These are phyloP conservation scores for Stemphylium lycopersici DNA, from an alignment of 2,329 filamentous ascomycete species.

Conservation along the genomic window DNA sequence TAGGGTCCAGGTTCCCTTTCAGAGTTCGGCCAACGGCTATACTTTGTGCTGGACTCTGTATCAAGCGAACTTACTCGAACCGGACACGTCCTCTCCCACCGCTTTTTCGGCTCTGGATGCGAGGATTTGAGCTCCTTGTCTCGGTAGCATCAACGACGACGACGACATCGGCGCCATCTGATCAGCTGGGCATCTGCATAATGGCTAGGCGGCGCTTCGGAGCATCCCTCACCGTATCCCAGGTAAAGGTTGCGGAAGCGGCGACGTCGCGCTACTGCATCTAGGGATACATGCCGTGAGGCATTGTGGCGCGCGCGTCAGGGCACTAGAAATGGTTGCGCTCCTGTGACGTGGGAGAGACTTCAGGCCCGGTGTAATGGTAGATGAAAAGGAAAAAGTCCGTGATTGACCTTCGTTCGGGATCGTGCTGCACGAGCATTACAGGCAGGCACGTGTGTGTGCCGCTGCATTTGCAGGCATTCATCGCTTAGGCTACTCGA, in stretches of 20 bases:
- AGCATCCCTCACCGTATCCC: constrained; percentile 25
- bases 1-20: not conserved
- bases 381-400: constrained; percentile 22
- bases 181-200: constrained; percentile 34
- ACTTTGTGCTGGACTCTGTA: constrained; percentile 2
- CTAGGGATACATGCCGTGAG: constrained; percentile 4
- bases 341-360: constrained; percentile 16
- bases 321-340: constrained; percentile 13
- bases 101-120: constrained; percentile 25
- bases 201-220: constrained; percentile 17
- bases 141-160: constrained; percentile 5
- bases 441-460: constrained; percentile 15
- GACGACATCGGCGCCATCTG: constrained; percentile 2
- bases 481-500: constrained; percentile 24
- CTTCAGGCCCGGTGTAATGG: constrained; percentile 21
- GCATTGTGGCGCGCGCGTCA: constrained; percentile 6
- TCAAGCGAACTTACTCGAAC: constrained; percentile 9
- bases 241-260: constrained; percentile 1
- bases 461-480: constrained; percentile 13
- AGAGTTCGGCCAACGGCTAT: constrained; percentile 2
- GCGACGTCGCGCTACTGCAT: constrained; percentile 9
- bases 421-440: constrained; percentile 27
- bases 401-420: constrained; percentile 13
- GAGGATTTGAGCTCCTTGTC: constrained; percentile 6
- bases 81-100: constrained; percentile 20